Conservation (phyloP, 345 rosid species). For the Mangifera indica region DNA sequence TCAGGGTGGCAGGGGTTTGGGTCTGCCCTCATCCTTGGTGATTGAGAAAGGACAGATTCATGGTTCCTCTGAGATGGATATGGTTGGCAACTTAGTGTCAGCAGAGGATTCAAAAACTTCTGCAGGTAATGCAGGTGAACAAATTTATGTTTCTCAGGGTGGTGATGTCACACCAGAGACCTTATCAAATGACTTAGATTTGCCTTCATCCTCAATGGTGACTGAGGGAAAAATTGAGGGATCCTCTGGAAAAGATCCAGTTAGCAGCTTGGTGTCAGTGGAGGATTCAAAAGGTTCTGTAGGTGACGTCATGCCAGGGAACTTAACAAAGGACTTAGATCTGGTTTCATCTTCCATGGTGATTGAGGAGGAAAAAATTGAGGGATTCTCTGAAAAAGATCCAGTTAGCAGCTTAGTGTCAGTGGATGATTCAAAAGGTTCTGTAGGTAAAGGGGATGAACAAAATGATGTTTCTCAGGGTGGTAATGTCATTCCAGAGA, state of each 20-base stretch:
- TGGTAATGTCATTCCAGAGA: conserved; percentile 24
- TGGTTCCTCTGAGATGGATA: conserved; percentile 6
- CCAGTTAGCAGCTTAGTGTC: conserved; percentile 1
- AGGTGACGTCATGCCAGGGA: neutral
- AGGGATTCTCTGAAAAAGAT: conserved; percentile 9
- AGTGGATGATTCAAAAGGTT: neutral
- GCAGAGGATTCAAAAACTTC: neutral
- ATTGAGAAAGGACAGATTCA: conserved; percentile 11
- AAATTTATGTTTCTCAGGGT: conserved; percentile 16
- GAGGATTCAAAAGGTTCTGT: neutral
- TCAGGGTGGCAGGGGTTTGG: neutral
- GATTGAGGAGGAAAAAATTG: conserved; percentile 13
- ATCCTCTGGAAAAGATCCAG: conserved; percentile 6
- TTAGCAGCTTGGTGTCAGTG: neutral
- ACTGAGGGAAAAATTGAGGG: conserved; percentile 2
- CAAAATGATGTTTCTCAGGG: conserved; percentile 15
- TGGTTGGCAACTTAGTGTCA: neutral
- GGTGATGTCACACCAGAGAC: conserved; percentile 24
- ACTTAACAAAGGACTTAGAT: conserved; percentile 8
- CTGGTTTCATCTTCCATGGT: conserved; percentile 15
- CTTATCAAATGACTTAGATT: conserved; percentile 16
- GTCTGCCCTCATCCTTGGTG: conserved; percentile 19
- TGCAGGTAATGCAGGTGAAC: conserved; percentile 12
- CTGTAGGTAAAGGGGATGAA: conserved; percentile 12
- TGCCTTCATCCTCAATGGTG: conserved; percentile 18